A percentile compares a stretch with the other conserved stretches of the same genome.
Evolutionary conservation across 148 eudicot species (phyloP).

Genomic region (Fagopyrum tataricum): DNA sequence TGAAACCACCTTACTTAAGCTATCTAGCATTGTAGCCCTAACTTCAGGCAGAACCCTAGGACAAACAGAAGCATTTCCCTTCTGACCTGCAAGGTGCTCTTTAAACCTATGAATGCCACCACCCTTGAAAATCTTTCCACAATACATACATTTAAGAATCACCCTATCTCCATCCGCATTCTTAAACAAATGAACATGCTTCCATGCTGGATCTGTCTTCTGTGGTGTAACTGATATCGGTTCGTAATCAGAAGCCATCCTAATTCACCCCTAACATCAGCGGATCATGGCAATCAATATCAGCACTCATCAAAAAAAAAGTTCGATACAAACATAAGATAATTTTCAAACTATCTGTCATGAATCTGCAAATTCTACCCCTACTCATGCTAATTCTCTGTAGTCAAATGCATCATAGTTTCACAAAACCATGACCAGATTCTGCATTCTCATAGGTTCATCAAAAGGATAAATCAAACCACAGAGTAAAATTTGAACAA

Average conservation of each 20-base stretch:
- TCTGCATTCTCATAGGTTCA: constrained; percentile 6
- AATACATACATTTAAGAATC: constrained; percentile 76
- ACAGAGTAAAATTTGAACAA: background rate
- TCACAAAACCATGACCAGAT: background rate
- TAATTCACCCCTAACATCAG: background rate
- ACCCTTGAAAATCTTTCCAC: constrained; percentile 82
- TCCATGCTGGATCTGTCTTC: constrained; percentile 97
- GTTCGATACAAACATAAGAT: background rate
- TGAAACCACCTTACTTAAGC: constrained; percentile 49
- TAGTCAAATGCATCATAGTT: background rate
- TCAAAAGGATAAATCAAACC: background rate
- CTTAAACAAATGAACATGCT: constrained; percentile 77
- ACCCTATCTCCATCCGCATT: constrained; percentile 72
- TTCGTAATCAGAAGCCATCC: constrained; percentile 56
- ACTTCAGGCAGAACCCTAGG: constrained; percentile 55
- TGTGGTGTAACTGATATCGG: constrained; percentile 69
- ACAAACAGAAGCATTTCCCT: constrained; percentile 68
- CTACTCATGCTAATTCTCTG: background rate
- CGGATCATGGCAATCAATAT: background rate
- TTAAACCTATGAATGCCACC: constrained; percentile 95
- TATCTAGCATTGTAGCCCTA: constrained; percentile 59
- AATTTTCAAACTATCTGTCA: background rate
- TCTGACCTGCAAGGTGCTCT: constrained; percentile 82
- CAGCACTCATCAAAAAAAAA: background rate
- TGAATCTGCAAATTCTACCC: constrained; percentile 2